Base-by-base conservation (phyloP, 1,284 basidiomycete species). In the Tremellales sp. region DNA sequence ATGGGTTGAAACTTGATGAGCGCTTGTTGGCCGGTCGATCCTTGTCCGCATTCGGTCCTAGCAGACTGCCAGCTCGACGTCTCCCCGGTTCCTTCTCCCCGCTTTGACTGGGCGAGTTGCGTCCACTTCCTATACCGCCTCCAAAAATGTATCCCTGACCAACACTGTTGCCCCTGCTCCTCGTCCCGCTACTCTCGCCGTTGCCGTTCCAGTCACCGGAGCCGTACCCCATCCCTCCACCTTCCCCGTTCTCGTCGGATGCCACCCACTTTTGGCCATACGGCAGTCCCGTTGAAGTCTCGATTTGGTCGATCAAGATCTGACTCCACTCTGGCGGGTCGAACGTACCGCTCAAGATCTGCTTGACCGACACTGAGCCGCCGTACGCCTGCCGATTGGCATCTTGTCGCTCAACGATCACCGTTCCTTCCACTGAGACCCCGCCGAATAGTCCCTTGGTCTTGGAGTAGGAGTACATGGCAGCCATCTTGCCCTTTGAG, bases 391-490 rank as follows among this genome's bases (percentile, higher is more conserved):
- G 77, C 2, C 82, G 77, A 67, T 93, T 92, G 7, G 89, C 88
- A 68, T 98, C 96, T 67, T 90, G 85, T 23, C 96, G 83, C 72
- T 97, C 94, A 19, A 96, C 80, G 47, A 98, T 92, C 39, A 97
- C 85, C 0, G 88, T 91, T 10, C 94, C 94, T 78, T 97, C 93
- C 29, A 97, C 76, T 8, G 89, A 91, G 19, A 81, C 76, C 10
- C 79, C 79, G 35, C 76, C 90, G 58, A 96, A 96, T 1, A 97
- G 79, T 11, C 94, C 94, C 57, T 89, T 84, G 3, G 91, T 93
- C 72, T 93, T 92, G 3, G 89, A 93, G 73, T 98, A 98, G 57
- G 86, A 89, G 74, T 94, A 91, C 91, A 97, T 97, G 42, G 93
- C 92, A 6, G 93, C 89, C 4, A 97, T 74, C 67, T 86, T 87